Percentiles rank a stretch among this genome's conserved stretches.
Evolutionary conservation across 768 basidiomycete genomes (phyloP).

Genomic region (Rhodotorula diobovata): DNA sequence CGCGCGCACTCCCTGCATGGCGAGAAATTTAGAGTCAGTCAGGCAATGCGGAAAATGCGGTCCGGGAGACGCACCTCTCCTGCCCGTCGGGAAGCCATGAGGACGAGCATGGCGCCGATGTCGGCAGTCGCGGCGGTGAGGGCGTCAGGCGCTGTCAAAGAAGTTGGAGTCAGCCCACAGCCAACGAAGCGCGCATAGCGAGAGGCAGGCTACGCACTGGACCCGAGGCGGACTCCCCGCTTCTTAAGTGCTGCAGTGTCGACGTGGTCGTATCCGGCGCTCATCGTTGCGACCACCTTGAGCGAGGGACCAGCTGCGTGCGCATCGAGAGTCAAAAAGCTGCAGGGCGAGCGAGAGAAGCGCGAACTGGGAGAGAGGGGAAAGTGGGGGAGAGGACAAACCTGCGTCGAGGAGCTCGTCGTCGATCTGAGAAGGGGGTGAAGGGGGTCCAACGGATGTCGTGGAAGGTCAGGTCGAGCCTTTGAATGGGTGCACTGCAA

Average conservation of each 20-base stretch:
- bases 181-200: neutral
- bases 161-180: neutral
- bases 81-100: constrained; percentile 87
- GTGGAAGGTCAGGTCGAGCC: constrained; percentile 29
- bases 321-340: neutral
- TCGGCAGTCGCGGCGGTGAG: constrained; percentile 94
- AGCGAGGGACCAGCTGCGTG: constrained; percentile 66
- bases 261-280: constrained; percentile 86
- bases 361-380: rapidly evolving
- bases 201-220: constrained; percentile 52
- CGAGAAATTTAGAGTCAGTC: neutral
- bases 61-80: constrained; percentile 56
- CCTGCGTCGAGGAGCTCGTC: constrained; percentile 62
- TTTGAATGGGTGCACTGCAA: too few species aligned
- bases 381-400: neutral
- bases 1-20: constrained; percentile 9
- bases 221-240: constrained; percentile 69
- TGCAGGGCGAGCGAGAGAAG: neutral
- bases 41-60: neutral
- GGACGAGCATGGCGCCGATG: constrained; percentile 75
- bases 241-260: constrained; percentile 59
- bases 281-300: constrained; percentile 85
- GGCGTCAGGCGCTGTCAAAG: constrained; percentile 64
- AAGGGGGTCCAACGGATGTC: too few species aligned
- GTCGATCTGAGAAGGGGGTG: constrained; percentile 62